Evolutionary conservation across 2,329 filamentous ascomycete species (phyloP), one percentile per base, ranked within the genome.

Genomic region (Epichloe aotearoae): DNA sequence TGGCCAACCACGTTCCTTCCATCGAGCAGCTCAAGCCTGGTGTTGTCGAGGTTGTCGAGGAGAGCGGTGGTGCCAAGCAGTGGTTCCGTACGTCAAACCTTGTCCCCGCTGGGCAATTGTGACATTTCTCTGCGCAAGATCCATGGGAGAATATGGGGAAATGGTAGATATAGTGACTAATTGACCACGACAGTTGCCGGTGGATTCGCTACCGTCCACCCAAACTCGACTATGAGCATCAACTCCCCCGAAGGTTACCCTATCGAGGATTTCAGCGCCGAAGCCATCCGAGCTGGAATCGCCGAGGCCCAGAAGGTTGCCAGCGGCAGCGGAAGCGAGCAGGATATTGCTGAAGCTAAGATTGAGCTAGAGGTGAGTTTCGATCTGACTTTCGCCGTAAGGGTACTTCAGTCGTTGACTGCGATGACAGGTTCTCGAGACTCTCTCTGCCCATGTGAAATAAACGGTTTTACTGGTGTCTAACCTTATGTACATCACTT

Each of bases 1-100:
- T 98, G 68, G 93, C 93, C 70, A 94, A 93, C 80, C 93, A 98
- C 82, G 93, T 98, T 64, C 90, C 93, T 58, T 89, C 90, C 56
- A 97, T 98, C 67, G 93, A 98, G 80, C 93, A 98, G 79, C 80
- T 98, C 72, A 95, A 94, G 82, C 90, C 93, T 55, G 93, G 93
- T 66, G 75, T 97, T 61, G 80, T 98, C 61, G 91, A 97, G 79
- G 79, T 98, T 66, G 82, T 97, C 61, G 91, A 97, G 79, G 93
- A 98, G 80, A 80, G 75, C 66, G 87, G 88, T 66, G 77, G 77
- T 67, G 76, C 70, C 86, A 98, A 98, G 83, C 88, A 94, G 74
- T 98, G 93, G 78, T 98, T 98, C 85, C 80, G 90, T 95, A 87
- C 63, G 88, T 83, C 52, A 15, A 19, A 12, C 6, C 8, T 8